phyloP scores from a whole-genome alignment of 1,139 yeast species.

The Yamadazyma blattariae region DNA sequence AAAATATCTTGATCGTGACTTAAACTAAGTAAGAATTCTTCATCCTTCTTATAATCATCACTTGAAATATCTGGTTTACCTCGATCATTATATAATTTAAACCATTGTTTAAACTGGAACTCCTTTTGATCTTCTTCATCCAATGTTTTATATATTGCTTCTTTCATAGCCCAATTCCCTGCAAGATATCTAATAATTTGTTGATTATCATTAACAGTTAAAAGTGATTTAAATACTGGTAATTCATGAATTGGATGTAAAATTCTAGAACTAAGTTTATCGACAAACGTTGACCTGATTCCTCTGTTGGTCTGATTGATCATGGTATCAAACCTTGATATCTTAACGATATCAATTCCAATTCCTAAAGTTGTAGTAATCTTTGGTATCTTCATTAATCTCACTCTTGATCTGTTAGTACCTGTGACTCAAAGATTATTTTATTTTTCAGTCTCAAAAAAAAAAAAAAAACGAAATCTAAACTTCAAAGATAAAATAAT shows the following conservation, averaged over 20 bases:
- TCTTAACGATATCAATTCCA: slow-evolving; percentile 61
- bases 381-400: slow-evolving; percentile 9
- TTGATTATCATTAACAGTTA: slow-evolving; percentile 14
- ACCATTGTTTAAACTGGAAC: slow-evolving; percentile 66
- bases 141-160: slow-evolving; percentile 67
- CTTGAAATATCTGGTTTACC: slow-evolving; percentile 41
- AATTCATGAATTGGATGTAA: slow-evolving; percentile 48
- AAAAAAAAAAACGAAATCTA: too few species aligned
- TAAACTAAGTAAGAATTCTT: slow-evolving; percentile 52
- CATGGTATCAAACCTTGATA: slow-evolving; percentile 47
- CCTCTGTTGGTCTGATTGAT: slow-evolving; percentile 22
- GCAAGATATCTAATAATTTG: slow-evolving; percentile 41
- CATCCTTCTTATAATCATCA: slow-evolving; percentile 30
- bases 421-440: too few species aligned
- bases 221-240: slow-evolving; percentile 28
- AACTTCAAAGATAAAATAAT: too few species aligned
- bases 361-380: slow-evolving; percentile 35
- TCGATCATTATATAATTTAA: slow-evolving; percentile 32
- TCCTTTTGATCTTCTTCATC: slow-evolving; percentile 43
- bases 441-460: background rate
- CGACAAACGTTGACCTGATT: slow-evolving; percentile 22
- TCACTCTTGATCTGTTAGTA: background rate
- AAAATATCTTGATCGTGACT: slow-evolving; percentile 66
- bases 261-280: slow-evolving; percentile 46
- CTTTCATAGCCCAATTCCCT: slow-evolving; percentile 73